Evolutionary conservation across 129 eudicot genomes (phyloP), one percentile per base, ranked within the genome.

Genomic region (Calendula officinalis): DNA sequence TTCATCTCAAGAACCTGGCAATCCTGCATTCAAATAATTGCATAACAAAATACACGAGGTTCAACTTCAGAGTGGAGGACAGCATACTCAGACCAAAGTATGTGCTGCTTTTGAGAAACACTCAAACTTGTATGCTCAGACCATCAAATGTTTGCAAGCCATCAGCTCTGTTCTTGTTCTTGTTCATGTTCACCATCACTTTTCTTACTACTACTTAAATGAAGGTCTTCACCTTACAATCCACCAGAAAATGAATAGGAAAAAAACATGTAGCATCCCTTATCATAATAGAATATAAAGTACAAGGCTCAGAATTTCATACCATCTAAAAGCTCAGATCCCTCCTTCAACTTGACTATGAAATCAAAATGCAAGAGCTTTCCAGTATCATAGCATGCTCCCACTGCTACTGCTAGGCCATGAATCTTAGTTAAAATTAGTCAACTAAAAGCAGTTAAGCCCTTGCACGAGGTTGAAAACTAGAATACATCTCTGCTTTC

Each of bases 371-470:
- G 8, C 12, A n/a, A 35, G 15, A 64, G 69, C 41, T 64, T 34
- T 56, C 61, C 69, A 47, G 58, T 47, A 13, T 56, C 62, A 13
- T n/a, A 5, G 10, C 42, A 64, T 12, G 69, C 57, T 15, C 57
- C 33, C 34, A 7, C 56, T 14, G 46, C 46, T 36, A 14, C 58
- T 45, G 46, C 33, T 47, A 59, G 35, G 45, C 48, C 66, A 61
- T 22, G 36, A 43, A 61, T 61, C 62, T 38, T 36, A 33, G 10
- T 56, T 56, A 36, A 56, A n/a, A 2, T 34, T 34, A 34, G 22
- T 36, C n/a, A 68, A 68, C 50, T 41, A 49, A 66, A 73, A 45
- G 74, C 59, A 67, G 74, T 68, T 66, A 27, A 77, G 62, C 50
- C 66, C 49, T 45, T 53, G 71, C 30, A 62, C 38, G 55, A 68